Percentiles rank a stretch among this genome's conserved stretches.
Evolutionary conservation across 2,329 filamentous ascomycete genomes (phyloP).

Genomic region (Allantophomopsis cytisporea): DNA sequence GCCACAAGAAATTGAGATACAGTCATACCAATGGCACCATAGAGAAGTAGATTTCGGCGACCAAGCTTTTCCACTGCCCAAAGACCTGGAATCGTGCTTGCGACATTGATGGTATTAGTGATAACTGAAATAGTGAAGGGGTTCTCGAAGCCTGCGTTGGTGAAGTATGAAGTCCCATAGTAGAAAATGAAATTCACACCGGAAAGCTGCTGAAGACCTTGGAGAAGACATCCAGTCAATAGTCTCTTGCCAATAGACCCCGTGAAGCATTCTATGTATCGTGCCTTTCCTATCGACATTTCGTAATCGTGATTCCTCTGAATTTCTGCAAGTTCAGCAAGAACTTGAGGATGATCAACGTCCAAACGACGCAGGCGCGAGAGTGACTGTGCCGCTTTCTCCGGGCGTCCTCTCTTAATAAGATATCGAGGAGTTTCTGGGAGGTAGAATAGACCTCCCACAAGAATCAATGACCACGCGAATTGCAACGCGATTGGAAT

Average conservation of each 20-base stretch:
- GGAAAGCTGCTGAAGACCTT: conserved; percentile 63
- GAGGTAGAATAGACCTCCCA: conserved; percentile 3
- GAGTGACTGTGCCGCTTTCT: conserved; percentile 4
- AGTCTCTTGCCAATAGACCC: conserved; percentile 37
- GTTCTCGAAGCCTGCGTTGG: conserved; percentile 37
- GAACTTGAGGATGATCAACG: conserved; percentile 55
- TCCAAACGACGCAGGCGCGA: conserved; percentile 20
- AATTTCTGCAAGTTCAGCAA: conserved; percentile 66
- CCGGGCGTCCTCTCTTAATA: conserved; percentile 4
- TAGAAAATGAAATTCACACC: conserved; percentile 65
- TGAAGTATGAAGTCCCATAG: conserved; percentile 57
- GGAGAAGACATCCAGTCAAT: conserved; percentile 56
- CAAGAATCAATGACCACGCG: conserved; percentile 51
- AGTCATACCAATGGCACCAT: conserved; percentile 60
- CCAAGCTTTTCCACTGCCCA: conserved; percentile 62
- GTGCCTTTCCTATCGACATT: conserved; percentile 24
- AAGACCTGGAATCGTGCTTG: conserved; percentile 57
- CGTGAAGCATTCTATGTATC: background rate
- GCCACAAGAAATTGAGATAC: conserved; percentile 48
- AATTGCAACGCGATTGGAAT: conserved; percentile 63
- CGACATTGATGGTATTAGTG: conserved; percentile 60
- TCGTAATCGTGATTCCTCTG: conserved; percentile 80
- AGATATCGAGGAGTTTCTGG: conserved; percentile 6
- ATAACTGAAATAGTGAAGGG: conserved; percentile 58
- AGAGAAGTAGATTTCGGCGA: conserved; percentile 54